phyloP scores from a whole-genome alignment of 2,329 filamentous ascomycete species.

The Arthrobotrys sinensis region DNA sequence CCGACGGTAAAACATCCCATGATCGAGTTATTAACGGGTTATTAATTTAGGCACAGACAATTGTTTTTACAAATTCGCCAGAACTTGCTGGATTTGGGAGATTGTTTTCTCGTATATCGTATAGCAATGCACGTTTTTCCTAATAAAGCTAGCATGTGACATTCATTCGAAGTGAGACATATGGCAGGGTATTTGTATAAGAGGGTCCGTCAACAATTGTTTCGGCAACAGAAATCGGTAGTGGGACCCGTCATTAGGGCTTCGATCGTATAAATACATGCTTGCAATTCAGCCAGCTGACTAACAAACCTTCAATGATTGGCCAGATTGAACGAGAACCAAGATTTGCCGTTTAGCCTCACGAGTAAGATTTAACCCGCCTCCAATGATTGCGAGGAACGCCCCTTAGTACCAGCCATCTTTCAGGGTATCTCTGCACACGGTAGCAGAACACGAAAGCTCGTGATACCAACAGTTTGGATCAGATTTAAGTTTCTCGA shows the following conservation, averaged over 20 bases:
- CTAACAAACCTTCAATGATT: too few relatives aligned
- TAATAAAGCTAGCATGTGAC: neutral
- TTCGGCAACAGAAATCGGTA: neutral
- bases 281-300: too few relatives aligned
- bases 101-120: neutral
- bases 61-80: neutral
- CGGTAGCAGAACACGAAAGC: too few relatives aligned
- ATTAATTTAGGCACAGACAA: conserved; percentile 1
- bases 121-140: neutral
- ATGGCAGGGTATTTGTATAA: neutral
- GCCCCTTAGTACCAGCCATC: too few relatives aligned
- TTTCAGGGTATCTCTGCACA: too few relatives aligned
- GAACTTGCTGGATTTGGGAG: neutral
- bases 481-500: neutral
- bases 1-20: neutral
- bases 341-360: too few relatives aligned
- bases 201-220: too few relatives aligned
- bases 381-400: too few relatives aligned
- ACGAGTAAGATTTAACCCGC: too few relatives aligned
- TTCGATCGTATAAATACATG: too few relatives aligned
- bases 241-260: neutral
- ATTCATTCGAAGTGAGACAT: too few relatives aligned
- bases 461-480: neutral
- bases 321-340: too few relatives aligned
- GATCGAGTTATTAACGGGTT: neutral